Evolutionary conservation across 2,329 filamentous ascomycete genomes (phyloP).

Genomic region (Neopestalotiopsis rosae): DNA sequence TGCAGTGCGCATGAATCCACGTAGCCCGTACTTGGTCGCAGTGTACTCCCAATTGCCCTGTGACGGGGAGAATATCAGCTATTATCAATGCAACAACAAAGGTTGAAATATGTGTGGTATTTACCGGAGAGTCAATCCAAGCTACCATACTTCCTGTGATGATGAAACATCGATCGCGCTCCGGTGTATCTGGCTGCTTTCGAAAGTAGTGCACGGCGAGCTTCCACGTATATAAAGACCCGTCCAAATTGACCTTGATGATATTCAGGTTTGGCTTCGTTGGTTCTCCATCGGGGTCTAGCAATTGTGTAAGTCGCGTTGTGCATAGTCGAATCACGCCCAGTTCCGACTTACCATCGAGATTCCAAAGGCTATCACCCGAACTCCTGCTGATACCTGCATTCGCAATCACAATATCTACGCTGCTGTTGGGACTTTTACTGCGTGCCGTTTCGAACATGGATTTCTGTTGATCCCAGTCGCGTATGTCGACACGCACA

Average conservation of each 20-base stretch:
- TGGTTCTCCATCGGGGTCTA: constrained; percentile 31
- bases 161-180: constrained; percentile 52
- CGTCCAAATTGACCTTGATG: constrained; percentile 45
- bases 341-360: constrained; percentile 36
- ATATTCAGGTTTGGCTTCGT: constrained; percentile 47
- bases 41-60: constrained; percentile 46
- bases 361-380: constrained; percentile 43
- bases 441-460: constrained; percentile 46
- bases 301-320: background rate
- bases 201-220: constrained; percentile 53
- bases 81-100: too few relatives aligned
- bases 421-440: constrained; percentile 41
- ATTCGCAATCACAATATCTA: constrained; percentile 54
- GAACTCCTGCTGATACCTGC: constrained; percentile 47
- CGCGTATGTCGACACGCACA: constrained; percentile 46
- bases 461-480: constrained; percentile 47
- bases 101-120: background rate
- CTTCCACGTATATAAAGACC: constrained; percentile 51
- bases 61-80: background rate
- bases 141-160: constrained; percentile 53
- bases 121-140: constrained; percentile 49
- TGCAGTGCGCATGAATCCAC: constrained; percentile 48
- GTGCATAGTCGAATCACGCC: background rate
- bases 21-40: constrained; percentile 47
- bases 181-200: constrained; percentile 41